Conservation (phyloP, 768 basidiomycete species). For the Suillus variegatus region DNA sequence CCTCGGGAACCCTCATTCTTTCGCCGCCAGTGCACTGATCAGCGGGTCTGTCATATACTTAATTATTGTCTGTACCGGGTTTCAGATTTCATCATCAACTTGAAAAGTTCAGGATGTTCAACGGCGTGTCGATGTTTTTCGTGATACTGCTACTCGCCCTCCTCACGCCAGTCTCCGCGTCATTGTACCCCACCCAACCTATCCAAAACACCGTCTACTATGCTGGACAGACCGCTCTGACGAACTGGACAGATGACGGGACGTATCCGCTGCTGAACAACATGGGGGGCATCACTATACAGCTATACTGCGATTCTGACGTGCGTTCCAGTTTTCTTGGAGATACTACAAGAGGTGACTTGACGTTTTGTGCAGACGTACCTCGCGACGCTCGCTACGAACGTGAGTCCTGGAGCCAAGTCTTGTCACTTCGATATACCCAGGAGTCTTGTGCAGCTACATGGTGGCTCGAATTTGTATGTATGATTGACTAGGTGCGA, state of each 20-base stretch:
- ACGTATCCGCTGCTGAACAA: constrained; percentile 39
- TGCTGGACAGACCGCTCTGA: constrained; percentile 41
- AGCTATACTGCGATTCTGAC: constrained; percentile 45
- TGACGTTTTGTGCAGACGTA: constrained; percentile 34
- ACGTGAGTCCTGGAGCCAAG: constrained; percentile 38
- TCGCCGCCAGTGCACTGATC: constrained; percentile 12
- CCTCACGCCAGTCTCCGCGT: constrained; percentile 28
- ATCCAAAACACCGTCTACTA: constrained; percentile 43
- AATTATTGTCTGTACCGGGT: neutral
- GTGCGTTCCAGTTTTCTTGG: constrained; percentile 31
- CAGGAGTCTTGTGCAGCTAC: constrained; percentile 16
- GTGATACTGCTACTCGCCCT: neutral
- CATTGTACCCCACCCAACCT: constrained; percentile 55
- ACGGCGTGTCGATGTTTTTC: constrained; percentile 8
- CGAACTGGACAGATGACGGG: constrained; percentile 56
- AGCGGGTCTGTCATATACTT: constrained; percentile 29
- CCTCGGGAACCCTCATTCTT: neutral
- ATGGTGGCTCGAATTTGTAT: constrained; percentile 33
- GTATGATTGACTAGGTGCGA: constrained; percentile 11
- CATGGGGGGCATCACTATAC: constrained; percentile 46
- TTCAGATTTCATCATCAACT: neutral
- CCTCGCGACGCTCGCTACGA: constrained; percentile 44
- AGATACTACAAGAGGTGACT: neutral
- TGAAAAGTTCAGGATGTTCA: neutral
- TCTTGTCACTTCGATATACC: constrained; percentile 32